Evolutionary conservation across 2,329 filamentous ascomycete genomes (phyloP).

Genomic region (Akanthomyces dipterigenus): DNA sequence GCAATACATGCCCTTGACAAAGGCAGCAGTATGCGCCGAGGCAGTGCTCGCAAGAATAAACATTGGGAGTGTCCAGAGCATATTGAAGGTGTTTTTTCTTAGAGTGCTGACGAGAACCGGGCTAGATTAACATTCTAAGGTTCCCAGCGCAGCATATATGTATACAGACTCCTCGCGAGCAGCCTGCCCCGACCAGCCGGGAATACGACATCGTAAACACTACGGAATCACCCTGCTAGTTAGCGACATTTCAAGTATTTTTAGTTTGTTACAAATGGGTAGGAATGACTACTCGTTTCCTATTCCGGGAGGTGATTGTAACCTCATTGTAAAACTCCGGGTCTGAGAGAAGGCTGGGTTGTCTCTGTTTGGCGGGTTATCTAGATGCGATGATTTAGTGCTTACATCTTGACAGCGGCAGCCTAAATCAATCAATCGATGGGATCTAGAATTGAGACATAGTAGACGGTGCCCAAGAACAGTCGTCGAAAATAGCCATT

Average conservation of each 20-base stretch:
- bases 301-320: neutral
- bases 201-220: neutral
- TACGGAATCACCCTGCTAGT: neutral
- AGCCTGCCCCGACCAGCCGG: neutral
- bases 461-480: too few species aligned
- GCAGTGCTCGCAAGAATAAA: constrained; percentile 13
- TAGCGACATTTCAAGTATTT: neutral
- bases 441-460: neutral
- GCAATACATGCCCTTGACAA: constrained; percentile 19
- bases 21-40: constrained; percentile 16
- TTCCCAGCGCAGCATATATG: neutral
- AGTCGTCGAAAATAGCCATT: too few species aligned
- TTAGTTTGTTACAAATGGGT: neutral
- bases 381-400: neutral
- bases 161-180: neutral
- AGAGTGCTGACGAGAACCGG: too few species aligned
- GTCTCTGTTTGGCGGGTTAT: neutral
- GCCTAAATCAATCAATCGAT: neutral
- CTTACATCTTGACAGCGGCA: neutral
- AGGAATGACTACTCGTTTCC: neutral
- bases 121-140: neutral
- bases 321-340: neutral
- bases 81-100: neutral
- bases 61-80: constrained; percentile 13
- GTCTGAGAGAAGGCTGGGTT: neutral